These are phyloP conservation scores for Diaporthe helianthi DNA, from an alignment of 2,329 filamentous ascomycete species.

Conservation along the genomic window DNA sequence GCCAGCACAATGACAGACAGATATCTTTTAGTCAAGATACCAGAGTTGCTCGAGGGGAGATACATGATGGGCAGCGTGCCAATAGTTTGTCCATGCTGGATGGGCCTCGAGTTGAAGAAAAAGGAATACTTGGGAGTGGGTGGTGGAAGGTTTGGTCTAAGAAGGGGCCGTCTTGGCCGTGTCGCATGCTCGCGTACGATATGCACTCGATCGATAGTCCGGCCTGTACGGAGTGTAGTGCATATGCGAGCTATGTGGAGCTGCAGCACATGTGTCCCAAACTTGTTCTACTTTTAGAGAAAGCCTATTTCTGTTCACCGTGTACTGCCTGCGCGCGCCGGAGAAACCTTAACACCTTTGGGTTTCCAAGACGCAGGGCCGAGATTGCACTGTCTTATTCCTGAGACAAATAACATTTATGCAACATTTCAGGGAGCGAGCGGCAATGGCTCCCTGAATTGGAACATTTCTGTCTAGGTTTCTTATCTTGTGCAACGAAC, in stretches of 20 bases:
- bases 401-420: neutral
- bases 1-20: neutral
- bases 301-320: too few relatives aligned
- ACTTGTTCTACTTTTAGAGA: neutral
- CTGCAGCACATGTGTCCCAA: too few relatives aligned
- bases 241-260: neutral
- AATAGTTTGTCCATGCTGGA: neutral
- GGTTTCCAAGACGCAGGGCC: neutral
- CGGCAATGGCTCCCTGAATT: neutral
- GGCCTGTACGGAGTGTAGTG: neutral
- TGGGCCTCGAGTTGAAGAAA: neutral
- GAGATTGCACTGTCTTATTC: constrained; percentile 1
- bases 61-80: constrained; percentile 21
- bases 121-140: neutral
- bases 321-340: neutral
- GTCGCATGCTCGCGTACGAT: neutral
- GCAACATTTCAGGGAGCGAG: neutral
- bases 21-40: neutral
- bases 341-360: neutral
- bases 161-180: neutral
- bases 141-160: neutral
- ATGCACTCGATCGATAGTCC: too few relatives aligned
- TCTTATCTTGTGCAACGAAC: neutral
- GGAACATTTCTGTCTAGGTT: neutral
- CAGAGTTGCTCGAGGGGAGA: neutral